Conservation (phyloP, 441 rosid species). For the Flueggea neowawraea region DNA sequence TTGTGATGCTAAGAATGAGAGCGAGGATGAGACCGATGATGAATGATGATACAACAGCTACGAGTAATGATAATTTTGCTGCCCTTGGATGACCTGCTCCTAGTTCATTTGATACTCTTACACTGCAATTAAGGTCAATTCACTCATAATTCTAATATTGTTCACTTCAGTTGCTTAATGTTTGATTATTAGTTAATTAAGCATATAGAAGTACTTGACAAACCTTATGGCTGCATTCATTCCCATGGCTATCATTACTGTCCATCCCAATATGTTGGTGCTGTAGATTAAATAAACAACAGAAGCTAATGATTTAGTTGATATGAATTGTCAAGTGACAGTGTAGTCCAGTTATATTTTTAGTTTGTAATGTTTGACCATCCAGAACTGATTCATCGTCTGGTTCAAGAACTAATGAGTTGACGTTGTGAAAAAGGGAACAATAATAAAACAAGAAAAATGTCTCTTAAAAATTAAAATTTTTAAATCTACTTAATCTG, state of each 20-base stretch:
- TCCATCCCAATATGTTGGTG: conserved; percentile 79
- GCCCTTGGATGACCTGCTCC: conserved; percentile 76
- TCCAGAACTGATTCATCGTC: too few relatives aligned
- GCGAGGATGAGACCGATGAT: conserved; percentile 36
- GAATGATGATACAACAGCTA: conserved; percentile 38
- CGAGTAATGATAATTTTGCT: conserved; percentile 37
- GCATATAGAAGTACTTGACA: background rate
- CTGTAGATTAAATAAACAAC: conserved; percentile 29
- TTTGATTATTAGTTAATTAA: background rate
- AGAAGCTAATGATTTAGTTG: too few relatives aligned
- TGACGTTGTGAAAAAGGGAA: too few relatives aligned
- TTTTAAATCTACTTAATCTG: too few relatives aligned
- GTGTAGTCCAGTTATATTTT: too few relatives aligned
- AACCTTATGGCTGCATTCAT: conserved; percentile 82
- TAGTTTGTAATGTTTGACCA: too few relatives aligned
- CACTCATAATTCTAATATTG: too few relatives aligned
- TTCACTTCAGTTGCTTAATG: too few relatives aligned
- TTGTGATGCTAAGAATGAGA: conserved; percentile 25
- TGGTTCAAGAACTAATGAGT: too few relatives aligned
- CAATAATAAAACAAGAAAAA: too few relatives aligned
- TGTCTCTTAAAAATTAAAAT: too few relatives aligned
- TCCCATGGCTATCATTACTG: conserved; percentile 57
- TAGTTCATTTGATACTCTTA: conserved; percentile 76
- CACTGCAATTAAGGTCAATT: conserved; percentile 33
- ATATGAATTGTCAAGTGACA: too few relatives aligned